phyloP scores from a whole-genome alignment of 352 stramenopile species.

The Globisporangium mamillatum region DNA sequence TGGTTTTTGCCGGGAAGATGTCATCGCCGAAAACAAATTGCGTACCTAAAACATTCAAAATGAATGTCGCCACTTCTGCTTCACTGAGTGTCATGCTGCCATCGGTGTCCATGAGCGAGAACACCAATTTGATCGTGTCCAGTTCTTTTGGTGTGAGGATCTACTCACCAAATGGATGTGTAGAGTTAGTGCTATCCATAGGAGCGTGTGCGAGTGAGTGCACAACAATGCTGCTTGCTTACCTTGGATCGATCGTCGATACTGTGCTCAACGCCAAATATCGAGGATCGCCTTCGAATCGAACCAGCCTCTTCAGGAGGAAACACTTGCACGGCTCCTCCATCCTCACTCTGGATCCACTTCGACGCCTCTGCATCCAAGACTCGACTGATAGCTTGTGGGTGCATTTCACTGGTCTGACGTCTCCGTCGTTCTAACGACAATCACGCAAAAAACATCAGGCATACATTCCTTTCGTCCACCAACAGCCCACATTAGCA shows the following conservation, averaged over 20 bases:
- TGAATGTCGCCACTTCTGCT: slow-evolving; percentile 59
- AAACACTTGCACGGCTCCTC: slow-evolving; percentile 3
- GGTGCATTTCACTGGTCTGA: slow-evolving; percentile 77
- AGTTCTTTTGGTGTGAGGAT: slow-evolving; percentile 58
- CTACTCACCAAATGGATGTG: slow-evolving; percentile 19
- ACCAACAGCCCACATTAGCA: neutral
- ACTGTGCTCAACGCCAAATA: neutral
- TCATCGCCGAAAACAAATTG: neutral
- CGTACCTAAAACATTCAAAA: slow-evolving; percentile 70
- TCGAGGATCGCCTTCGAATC: neutral
- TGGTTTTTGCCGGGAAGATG: neutral
- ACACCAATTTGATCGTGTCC: slow-evolving; percentile 78
- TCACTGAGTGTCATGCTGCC: slow-evolving; percentile 60
- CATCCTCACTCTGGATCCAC: slow-evolving; percentile 60
- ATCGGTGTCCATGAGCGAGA: slow-evolving; percentile 78
- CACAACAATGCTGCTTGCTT: neutral
- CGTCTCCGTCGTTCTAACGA: slow-evolving; percentile 36
- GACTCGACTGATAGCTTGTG: slow-evolving; percentile 60
- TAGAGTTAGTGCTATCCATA: neutral
- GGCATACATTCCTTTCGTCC: neutral
- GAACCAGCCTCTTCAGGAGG: neutral
- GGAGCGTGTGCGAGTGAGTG: neutral
- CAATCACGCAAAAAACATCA: neutral
- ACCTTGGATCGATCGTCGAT: slow-evolving; percentile 35
- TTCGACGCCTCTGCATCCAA: slow-evolving; percentile 66